phyloP scores from a whole-genome alignment of 148 eudicot genomes.

The Dianthus caryophyllus region DNA sequence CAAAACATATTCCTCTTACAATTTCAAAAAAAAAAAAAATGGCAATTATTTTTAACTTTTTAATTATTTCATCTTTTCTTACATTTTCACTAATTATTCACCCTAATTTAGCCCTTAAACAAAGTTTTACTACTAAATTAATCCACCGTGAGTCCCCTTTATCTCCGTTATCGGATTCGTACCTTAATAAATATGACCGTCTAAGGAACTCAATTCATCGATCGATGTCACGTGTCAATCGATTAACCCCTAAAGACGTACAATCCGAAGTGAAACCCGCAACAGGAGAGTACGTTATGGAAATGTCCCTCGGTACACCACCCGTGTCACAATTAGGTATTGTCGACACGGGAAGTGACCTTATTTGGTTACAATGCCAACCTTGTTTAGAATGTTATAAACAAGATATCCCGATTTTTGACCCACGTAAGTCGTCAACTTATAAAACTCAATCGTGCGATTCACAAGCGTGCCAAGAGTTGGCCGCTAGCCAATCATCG shows the following conservation, averaged over 20 bases:
- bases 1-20: neutral
- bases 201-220: slow-evolving; percentile 23
- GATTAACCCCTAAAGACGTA: neutral
- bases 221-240: slow-evolving; percentile 24
- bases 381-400: slow-evolving; percentile 21
- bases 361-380: slow-evolving; percentile 26
- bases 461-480: slow-evolving; percentile 4
- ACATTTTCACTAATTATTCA: neutral
- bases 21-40: slow-evolving; percentile 7
- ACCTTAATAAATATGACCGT: slow-evolving; percentile 21
- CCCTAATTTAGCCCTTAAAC: neutral
- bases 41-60: slow-evolving; percentile 1
- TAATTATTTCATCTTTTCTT: neutral
- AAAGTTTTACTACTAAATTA: slow-evolving; percentile 34
- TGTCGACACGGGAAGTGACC: slow-evolving; percentile 28
- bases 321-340: slow-evolving; percentile 4
- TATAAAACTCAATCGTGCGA: slow-evolving; percentile 14
- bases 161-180: slow-evolving; percentile 36
- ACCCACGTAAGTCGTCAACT: slow-evolving; percentile 21
- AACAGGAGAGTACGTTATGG: slow-evolving; percentile 9
- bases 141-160: slow-evolving; percentile 45
- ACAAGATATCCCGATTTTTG: slow-evolving; percentile 11
- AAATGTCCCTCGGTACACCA: slow-evolving; percentile 3
- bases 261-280: slow-evolving; percentile 15
- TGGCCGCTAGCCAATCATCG: neutral